These are phyloP conservation scores for Drosera spatulata DNA, from an alignment of 179 eudicot species.

Conservation along the genomic window DNA sequence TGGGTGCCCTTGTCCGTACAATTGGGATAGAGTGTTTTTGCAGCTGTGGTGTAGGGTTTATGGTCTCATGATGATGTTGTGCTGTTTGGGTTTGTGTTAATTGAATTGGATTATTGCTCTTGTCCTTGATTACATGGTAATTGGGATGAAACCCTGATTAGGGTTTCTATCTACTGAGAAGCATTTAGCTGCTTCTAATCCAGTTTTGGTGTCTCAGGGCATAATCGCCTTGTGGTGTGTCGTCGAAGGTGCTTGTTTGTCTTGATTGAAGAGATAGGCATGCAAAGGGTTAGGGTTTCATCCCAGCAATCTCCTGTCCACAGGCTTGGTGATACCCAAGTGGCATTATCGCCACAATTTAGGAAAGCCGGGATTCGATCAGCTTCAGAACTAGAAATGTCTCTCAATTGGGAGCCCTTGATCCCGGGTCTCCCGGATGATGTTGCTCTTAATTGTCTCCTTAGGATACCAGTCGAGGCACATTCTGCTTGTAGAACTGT, in stretches of 20 bases:
- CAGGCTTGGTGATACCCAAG: conserved; percentile 63
- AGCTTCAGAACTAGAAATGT: conserved; percentile 43
- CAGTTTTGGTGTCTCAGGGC: no score
- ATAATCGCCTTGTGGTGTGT: no score
- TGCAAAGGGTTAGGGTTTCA: conserved; percentile 73
- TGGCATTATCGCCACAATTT: conserved; percentile 73
- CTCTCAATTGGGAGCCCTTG: conserved; percentile 44
- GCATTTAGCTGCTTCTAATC: no score
- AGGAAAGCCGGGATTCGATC: conserved; percentile 36
- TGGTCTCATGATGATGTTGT: no score
- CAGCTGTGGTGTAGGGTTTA: no score
- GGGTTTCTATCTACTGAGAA: no score
- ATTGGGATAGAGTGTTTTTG: no score
- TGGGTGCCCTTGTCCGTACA: no score
- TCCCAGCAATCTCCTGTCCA: conserved; percentile 59
- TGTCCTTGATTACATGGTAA: no score
- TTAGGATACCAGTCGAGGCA: conserved; percentile 54
- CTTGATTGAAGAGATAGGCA: conserved; percentile 8
- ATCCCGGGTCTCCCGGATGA: conserved; percentile 91
- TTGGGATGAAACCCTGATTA: no score
- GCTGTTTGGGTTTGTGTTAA: no score
- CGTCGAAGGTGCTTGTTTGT: conserved; percentile 2
- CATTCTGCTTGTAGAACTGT: conserved; percentile 49
- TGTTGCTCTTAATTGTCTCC: conserved; percentile 73
- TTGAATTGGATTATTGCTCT: no score